phyloP scores from a whole-genome alignment of 306 rosid species.

The Quercus dentata region DNA sequence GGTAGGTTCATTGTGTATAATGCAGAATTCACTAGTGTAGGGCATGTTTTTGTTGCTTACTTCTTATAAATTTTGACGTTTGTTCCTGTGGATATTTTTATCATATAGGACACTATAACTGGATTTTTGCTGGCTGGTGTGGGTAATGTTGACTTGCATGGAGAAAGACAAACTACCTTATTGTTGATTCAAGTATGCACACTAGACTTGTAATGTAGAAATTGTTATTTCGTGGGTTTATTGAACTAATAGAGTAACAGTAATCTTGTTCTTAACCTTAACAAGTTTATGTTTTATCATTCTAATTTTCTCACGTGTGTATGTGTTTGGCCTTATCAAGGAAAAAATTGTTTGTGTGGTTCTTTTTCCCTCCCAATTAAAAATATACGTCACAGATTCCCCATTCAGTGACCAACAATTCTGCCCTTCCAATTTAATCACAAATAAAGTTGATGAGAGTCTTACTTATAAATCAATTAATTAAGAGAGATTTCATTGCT shows the following conservation, averaged over 20 bases:
- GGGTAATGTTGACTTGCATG: slow-evolving; percentile 90
- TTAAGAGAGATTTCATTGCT: neutral
- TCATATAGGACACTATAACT: slow-evolving; percentile 73
- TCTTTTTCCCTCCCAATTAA: neutral
- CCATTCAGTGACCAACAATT: neutral
- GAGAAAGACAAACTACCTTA: slow-evolving; percentile 90
- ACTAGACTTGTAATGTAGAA: neutral
- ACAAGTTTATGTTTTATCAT: slow-evolving; percentile 4
- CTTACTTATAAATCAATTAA: too few species aligned
- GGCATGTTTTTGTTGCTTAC: neutral
- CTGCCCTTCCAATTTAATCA: neutral
- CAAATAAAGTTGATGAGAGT: neutral
- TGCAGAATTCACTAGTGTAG: neutral
- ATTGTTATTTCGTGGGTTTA: neutral
- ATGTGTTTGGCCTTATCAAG: neutral
- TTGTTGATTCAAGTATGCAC: slow-evolving; percentile 85
- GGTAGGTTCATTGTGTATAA: neutral
- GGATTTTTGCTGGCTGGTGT: slow-evolving; percentile 98
- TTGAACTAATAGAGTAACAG: neutral
- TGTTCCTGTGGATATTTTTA: neutral
- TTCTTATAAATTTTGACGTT: neutral
- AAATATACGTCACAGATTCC: neutral
- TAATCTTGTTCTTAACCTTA: slow-evolving; percentile 24
- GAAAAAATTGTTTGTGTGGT: neutral
- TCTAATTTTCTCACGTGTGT: neutral